Evolutionary conservation across 805 yeast genomes (phyloP).

Genomic region (Jamesozyma piceae): DNA sequence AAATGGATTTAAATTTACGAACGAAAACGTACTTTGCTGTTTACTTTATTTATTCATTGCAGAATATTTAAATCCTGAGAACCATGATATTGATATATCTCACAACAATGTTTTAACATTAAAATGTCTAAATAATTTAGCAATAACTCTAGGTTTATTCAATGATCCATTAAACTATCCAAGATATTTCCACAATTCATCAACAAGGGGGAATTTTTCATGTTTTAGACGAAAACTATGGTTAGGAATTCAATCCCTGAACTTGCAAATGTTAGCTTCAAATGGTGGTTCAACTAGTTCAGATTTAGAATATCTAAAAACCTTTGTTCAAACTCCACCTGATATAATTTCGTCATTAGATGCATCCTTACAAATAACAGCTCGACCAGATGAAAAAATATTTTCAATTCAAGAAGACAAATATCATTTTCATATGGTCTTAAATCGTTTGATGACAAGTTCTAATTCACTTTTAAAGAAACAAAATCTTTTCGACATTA

Average conservation of each 20-base stretch:
- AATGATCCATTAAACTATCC: slow-evolving; percentile 8
- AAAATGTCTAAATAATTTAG: slow-evolving; percentile 5
- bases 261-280: slow-evolving; percentile 4
- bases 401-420: slow-evolving; percentile 9
- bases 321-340: slow-evolving; percentile 2
- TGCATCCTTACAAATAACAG: background rate
- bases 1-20: slow-evolving; percentile 9
- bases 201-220: background rate
- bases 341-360: background rate
- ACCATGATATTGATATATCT: slow-evolving; percentile 5
- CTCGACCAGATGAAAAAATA: slow-evolving; percentile 6
- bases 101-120: slow-evolving; percentile 5
- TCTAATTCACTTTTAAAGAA: slow-evolving; percentile 2
- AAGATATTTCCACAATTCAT: slow-evolving; percentile 2
- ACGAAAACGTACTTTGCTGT: slow-evolving; percentile 9
- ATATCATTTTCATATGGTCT: slow-evolving; percentile 10
- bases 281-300: slow-evolving; percentile 6
- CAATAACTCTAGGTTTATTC: slow-evolving; percentile 7
- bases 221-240: slow-evolving; percentile 11
- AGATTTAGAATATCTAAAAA: slow-evolving; percentile 6
- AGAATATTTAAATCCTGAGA: slow-evolving; percentile 7
- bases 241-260: slow-evolving; percentile 15
- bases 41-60: slow-evolving; percentile 6
- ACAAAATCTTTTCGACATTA: slow-evolving; percentile 6
- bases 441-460: slow-evolving; percentile 7